A percentile compares a stretch with the other conserved stretches of the same genome.
phyloP scores from a whole-genome alignment of 108 stramenopile genomes.

The Schizochytrium sp. region DNA sequence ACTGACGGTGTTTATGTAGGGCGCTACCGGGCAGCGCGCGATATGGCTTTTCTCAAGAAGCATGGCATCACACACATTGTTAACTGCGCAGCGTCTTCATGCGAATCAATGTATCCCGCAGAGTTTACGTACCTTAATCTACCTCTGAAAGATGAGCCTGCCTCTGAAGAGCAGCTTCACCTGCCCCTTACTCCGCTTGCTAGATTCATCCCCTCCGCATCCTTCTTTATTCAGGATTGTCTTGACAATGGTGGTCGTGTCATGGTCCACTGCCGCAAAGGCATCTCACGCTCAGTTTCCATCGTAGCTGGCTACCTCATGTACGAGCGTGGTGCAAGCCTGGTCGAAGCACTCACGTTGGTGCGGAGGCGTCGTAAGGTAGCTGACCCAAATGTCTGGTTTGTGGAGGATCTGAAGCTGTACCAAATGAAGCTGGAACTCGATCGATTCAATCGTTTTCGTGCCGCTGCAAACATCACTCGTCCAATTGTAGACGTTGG shows the following conservation, averaged over 20 bases:
- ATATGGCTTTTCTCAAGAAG: neutral
- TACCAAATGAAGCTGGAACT: slow-evolving; percentile 52
- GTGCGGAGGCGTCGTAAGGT: slow-evolving; percentile 49
- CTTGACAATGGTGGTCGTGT: slow-evolving; percentile 40
- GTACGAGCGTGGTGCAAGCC: slow-evolving; percentile 57
- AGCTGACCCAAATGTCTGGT: slow-evolving; percentile 53
- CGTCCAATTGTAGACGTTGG: neutral
- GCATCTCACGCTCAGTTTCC: slow-evolving; percentile 47
- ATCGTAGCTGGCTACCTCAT: slow-evolving; percentile 58
- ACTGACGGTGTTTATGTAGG: slow-evolving; percentile 40
- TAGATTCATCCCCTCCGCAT: slow-evolving; percentile 21
- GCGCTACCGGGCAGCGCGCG: slow-evolving; percentile 28
- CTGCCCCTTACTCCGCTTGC: slow-evolving; percentile 55
- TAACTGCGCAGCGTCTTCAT: slow-evolving; percentile 50
- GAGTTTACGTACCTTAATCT: slow-evolving; percentile 52
- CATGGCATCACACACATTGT: slow-evolving; percentile 38
- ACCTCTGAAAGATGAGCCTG: slow-evolving; percentile 55
- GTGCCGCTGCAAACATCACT: neutral
- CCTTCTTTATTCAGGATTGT: slow-evolving; percentile 48
- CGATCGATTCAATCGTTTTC: slow-evolving; percentile 37
- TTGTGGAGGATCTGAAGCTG: slow-evolving; percentile 34
- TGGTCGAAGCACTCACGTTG: slow-evolving; percentile 21
- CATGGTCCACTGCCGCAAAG: slow-evolving; percentile 50
- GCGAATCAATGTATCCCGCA: slow-evolving; percentile 41
- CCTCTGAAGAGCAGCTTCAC: slow-evolving; percentile 40